A percentile compares a stretch with the other conserved stretches of the same genome.
Conservation (phyloP, 768 basidiomycete species). For the Mycena galopus region DNA sequence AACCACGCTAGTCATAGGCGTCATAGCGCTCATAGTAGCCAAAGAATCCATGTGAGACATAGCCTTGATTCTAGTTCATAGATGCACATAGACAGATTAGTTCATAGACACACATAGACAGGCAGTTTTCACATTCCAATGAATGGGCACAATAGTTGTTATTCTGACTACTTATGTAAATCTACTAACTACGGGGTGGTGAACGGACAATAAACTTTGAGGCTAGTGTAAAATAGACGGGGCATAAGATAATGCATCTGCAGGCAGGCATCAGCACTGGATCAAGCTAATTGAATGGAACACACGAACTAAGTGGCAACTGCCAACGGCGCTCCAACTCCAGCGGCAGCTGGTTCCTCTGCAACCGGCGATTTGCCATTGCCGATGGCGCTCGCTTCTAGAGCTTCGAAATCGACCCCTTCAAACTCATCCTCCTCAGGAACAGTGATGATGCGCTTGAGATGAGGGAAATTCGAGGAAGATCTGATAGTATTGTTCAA, state of each 20-base stretch:
- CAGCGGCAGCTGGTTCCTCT: no score
- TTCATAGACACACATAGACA: no score
- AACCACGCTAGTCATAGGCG: neutral
- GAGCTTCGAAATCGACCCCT: conserved; percentile 10
- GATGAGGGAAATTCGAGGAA: conserved; percentile 11
- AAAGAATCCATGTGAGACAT: neutral
- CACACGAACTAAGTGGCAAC: no score
- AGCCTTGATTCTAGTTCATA: no score
- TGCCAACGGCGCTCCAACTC: neutral
- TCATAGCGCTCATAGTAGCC: neutral
- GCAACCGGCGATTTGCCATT: no score
- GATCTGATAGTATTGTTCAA: no score
- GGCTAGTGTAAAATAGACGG: neutral
- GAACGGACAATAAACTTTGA: neutral
- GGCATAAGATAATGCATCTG: no score
- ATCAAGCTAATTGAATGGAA: no score
- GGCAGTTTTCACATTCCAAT: no score
- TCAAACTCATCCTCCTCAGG: conserved; percentile 6
- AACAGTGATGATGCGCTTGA: neutral
- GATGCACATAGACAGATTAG: no score
- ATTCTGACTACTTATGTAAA: neutral
- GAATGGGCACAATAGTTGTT: no score
- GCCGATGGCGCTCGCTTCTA: neutral
- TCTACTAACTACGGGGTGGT: neutral
- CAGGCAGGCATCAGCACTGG: no score